Evolutionary conservation across 2,329 filamentous ascomycete genomes (phyloP).

Genomic region (Sporothrix mexicana): DNA sequence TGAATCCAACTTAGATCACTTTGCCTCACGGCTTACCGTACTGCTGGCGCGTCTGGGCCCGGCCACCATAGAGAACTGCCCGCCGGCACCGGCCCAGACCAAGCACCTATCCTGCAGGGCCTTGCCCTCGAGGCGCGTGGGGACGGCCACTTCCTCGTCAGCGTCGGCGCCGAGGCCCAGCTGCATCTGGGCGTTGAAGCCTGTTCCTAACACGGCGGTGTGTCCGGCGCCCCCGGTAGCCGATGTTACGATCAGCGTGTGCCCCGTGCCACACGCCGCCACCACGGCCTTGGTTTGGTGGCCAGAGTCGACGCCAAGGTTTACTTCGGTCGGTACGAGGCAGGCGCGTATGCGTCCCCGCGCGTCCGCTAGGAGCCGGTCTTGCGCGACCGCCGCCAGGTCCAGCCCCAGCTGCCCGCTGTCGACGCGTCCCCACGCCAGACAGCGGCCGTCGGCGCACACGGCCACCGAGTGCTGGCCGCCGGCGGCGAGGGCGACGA

Average conservation of each 20-base stretch:
- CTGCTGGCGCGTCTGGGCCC: too few relatives aligned
- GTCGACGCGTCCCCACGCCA: slow-evolving; percentile 51
- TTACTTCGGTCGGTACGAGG: too few relatives aligned
- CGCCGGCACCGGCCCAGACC: slow-evolving; percentile 67
- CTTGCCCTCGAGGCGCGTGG: slow-evolving; percentile 1
- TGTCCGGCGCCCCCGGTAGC: neutral
- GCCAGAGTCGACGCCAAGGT: too few relatives aligned
- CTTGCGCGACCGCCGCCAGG: too few relatives aligned
- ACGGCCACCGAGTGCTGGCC: slow-evolving; percentile 63
- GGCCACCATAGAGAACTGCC: slow-evolving; percentile 56
- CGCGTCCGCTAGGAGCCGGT: neutral
- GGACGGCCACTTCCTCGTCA: slow-evolving; percentile 58
- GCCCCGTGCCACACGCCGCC: neutral
- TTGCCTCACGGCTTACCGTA: too few relatives aligned
- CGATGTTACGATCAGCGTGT: neutral
- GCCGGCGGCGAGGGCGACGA: slow-evolving; percentile 57
- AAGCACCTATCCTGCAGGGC: slow-evolving; percentile 52
- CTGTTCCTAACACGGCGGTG: slow-evolving; percentile 52
- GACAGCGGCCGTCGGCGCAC: slow-evolving; percentile 44
- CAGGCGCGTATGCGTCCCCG: neutral
- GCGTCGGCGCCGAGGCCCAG: slow-evolving; percentile 54
- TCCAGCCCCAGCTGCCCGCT: slow-evolving; percentile 53
- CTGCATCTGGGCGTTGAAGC: slow-evolving; percentile 66
- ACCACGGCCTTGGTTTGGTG: too few relatives aligned
- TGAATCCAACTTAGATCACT: too few relatives aligned